Base-by-base conservation (phyloP, 1,139 yeast species). In the Entelexis sorbosivorans region DNA sequence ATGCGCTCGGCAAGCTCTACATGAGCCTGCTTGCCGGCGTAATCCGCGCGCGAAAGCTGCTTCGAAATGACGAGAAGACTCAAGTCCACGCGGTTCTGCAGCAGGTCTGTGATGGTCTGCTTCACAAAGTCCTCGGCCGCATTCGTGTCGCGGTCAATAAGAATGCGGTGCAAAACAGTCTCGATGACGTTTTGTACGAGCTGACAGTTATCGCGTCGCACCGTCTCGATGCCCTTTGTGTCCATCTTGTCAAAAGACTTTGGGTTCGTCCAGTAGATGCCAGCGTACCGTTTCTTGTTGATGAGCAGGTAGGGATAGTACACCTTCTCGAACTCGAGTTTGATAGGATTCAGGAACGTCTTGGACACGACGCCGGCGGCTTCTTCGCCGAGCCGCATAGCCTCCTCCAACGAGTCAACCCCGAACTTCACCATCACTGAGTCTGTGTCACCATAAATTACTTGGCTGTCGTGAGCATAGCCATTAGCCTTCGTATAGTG, bases 381-480 rank as follows among this genome's bases (percentile, higher is more conserved):
- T 63, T 89, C 95, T 60, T 87, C 83, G 3, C 98, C 99, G 52
- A 88, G 65, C 52, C 77, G 75, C 98, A 93, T 93, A 60, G 96
- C 86, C 32, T 84, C 82, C 52, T 73, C 79, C 56, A 91, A 67
- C 62, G 88, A 95, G n/a, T 73, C 70, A 38, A 81, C 78, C 1
- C 99, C 99, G 70, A 93, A 93, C 63, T 87, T 88, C 44, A 93
- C 96, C 98, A 93, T 93, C 17, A 93, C 99, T 8, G 98, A 93
- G 76, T 93, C 99, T 0, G 99, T 93, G 69, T 93, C 99, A 72
- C 99, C 99, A 66, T 93, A 93, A 43, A 93, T 83, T 56, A 93
- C 98, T 59, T 82, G 77, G 0, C 97, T 83, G 69, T 93, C 95
- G 64, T 76, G 81, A 19, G 77, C 75, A 61, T 74, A 83, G 1